These are phyloP conservation scores for Hippophae gyantsensis DNA, from an alignment of 306 rosid genomes.

Conservation along the genomic window DNA sequence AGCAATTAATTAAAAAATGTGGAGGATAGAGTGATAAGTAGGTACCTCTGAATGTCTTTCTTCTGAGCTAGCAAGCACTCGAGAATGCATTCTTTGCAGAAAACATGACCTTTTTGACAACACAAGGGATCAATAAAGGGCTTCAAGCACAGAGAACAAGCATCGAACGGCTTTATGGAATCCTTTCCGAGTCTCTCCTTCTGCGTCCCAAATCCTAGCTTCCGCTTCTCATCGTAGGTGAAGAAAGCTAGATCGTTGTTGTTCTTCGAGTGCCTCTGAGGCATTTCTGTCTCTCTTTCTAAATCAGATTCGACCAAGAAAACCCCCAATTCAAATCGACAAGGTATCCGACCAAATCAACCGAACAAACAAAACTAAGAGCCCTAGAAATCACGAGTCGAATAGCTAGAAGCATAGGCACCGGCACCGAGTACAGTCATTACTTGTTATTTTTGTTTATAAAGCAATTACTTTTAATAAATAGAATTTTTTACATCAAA, in stretches of 20 bases:
- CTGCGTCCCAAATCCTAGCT: conserved; percentile 93
- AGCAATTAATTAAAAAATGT: neutral
- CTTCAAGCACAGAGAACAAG: conserved; percentile 85
- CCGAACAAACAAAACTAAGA: neutral
- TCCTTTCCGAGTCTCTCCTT: conserved; percentile 85
- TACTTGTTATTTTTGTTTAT: no score
- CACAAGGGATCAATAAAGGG: conserved; percentile 79
- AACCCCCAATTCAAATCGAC: neutral
- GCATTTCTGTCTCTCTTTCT: conserved; percentile 36
- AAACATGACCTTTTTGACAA: conserved; percentile 84
- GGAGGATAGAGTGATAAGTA: neutral
- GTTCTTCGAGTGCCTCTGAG: conserved; percentile 98
- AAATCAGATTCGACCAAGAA: neutral
- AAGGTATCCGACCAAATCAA: neutral
- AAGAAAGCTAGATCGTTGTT: conserved; percentile 97
- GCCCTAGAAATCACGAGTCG: conserved; percentile 6
- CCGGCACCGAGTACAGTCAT: no score
- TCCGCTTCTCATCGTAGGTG: conserved; percentile 94
- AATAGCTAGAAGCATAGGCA: neutral
- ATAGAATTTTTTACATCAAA: no score
- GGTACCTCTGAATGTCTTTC: conserved; percentile 82
- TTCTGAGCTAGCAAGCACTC: conserved; percentile 85
- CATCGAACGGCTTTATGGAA: conserved; percentile 94
- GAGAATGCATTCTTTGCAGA: conserved; percentile 85
- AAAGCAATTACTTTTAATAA: no score